Evolutionary conservation across 139 green algal genomes (phyloP).

Genomic region (Astrephomene gubernaculifera): DNA sequence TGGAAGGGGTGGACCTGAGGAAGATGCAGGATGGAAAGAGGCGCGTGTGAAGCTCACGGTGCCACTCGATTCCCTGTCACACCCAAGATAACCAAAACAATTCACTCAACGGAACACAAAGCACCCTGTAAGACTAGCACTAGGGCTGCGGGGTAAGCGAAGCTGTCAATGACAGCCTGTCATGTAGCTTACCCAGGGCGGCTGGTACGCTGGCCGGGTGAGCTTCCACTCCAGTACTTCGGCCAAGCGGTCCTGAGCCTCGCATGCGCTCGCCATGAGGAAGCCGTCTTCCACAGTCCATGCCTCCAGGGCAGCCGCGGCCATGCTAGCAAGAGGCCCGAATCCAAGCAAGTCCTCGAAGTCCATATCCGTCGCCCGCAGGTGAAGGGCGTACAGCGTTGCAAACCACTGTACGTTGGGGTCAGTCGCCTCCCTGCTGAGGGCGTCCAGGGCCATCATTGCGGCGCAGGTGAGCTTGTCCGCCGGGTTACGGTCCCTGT

Average conservation of each 20-base stretch:
- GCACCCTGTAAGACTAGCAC: too few species aligned
- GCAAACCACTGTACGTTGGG: constrained; percentile 3
- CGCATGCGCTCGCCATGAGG: background rate
- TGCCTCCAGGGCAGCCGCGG: constrained; percentile 7
- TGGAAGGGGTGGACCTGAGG: constrained; percentile 7
- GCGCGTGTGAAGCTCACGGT: constrained; percentile 1
- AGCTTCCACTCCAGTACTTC: background rate
- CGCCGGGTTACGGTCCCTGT: too few species aligned
- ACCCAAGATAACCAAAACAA: background rate
- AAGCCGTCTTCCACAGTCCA: constrained; percentile 6
- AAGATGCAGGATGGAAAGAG: background rate
- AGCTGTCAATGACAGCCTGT: too few species aligned
- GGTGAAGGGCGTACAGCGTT: constrained; percentile 1
- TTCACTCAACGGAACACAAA: too few species aligned
- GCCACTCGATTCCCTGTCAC: background rate
- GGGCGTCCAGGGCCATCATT: constrained; percentile 2
- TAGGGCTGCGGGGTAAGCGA: too few species aligned
- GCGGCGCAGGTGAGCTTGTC: background rate
- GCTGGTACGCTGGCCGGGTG: background rate
- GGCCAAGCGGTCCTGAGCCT: background rate
- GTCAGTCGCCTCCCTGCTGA: background rate
- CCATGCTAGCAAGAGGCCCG: constrained; percentile 3
- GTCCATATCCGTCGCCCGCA: background rate
- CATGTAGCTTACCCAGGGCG: background rate
- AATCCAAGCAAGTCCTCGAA: background rate